A percentile compares a stretch with the other conserved stretches of the same genome.
Conservation (phyloP, 129 eudicot species). For the Smallanthus sonchifolius region DNA sequence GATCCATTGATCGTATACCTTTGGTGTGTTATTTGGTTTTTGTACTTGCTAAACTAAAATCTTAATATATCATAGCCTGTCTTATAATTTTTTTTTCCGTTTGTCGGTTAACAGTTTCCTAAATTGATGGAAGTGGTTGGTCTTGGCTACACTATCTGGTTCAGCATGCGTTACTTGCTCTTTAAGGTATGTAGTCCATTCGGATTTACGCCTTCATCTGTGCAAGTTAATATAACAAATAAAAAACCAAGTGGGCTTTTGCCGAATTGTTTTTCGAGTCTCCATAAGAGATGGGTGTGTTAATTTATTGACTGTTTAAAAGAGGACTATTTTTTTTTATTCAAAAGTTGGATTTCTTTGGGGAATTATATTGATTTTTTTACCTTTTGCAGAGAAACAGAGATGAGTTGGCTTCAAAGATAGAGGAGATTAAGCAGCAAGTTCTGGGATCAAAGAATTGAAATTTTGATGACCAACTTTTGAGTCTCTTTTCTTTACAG, state of each 20-base stretch:
- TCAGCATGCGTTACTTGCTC: conserved; percentile 66
- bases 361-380: neutral
- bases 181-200: conserved; percentile 51
- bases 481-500: neutral
- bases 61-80: conserved; percentile 1
- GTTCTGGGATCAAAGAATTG: conserved; percentile 56
- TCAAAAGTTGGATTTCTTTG: neutral
- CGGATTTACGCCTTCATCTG: neutral
- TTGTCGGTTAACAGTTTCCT: conserved; percentile 48
- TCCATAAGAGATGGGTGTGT: neutral
- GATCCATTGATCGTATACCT: conserved; percentile 74
- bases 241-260: neutral
- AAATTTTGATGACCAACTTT: neutral
- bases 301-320: neutral
- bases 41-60: conserved; percentile 11
- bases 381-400: conserved; percentile 56
- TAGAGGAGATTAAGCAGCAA: conserved; percentile 71
- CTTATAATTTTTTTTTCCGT: neutral
- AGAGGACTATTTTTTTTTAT: neutral
- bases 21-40: conserved; percentile 43
- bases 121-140: conserved; percentile 87
- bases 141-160: conserved; percentile 81
- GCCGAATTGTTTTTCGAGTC: neutral
- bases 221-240: neutral
- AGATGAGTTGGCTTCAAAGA: conserved; percentile 60